phyloP scores from a whole-genome alignment of 768 basidiomycete genomes.

The Naganishia vishniacii region DNA sequence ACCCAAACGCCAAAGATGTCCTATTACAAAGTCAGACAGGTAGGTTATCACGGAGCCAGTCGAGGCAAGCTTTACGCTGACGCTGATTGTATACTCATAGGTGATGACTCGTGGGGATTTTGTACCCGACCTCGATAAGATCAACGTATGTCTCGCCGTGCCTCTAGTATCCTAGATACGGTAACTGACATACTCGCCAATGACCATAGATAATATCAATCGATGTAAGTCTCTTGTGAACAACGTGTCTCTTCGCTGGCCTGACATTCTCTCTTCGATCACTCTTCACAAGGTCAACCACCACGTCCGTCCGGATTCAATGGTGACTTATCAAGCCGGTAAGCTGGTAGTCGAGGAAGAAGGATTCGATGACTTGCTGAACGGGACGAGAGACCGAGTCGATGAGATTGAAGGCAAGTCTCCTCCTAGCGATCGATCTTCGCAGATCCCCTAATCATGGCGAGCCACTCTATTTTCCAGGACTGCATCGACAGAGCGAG shows the following conservation, averaged over 20 bases:
- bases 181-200: too few species aligned
- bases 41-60: not conserved
- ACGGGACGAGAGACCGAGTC: slow-evolving; percentile 67
- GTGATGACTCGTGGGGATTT: slow-evolving; percentile 58
- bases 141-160: slow-evolving; percentile 52
- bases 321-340: slow-evolving; percentile 68
- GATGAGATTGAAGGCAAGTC: slow-evolving; percentile 72
- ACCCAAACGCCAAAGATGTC: slow-evolving; percentile 25
- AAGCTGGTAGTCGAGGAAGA: slow-evolving; percentile 65
- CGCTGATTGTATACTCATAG: not conserved
- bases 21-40: slow-evolving; percentile 23
- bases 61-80: not conserved
- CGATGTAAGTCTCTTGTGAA: slow-evolving; percentile 55
- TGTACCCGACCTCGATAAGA: slow-evolving; percentile 55
- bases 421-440: not conserved
- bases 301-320: slow-evolving; percentile 73
- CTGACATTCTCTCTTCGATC: not conserved
- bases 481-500: slow-evolving; percentile 46
- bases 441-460: not conserved
- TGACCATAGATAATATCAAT: slow-evolving; percentile 62
- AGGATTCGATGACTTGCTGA: slow-evolving; percentile 71
- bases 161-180: too few species aligned
- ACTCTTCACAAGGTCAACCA: slow-evolving; percentile 57
- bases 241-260: too few species aligned
- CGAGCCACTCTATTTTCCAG: slow-evolving; percentile 24